Conservation (phyloP, 352 stramenopile species). For the Phytophthora podocarpi region DNA sequence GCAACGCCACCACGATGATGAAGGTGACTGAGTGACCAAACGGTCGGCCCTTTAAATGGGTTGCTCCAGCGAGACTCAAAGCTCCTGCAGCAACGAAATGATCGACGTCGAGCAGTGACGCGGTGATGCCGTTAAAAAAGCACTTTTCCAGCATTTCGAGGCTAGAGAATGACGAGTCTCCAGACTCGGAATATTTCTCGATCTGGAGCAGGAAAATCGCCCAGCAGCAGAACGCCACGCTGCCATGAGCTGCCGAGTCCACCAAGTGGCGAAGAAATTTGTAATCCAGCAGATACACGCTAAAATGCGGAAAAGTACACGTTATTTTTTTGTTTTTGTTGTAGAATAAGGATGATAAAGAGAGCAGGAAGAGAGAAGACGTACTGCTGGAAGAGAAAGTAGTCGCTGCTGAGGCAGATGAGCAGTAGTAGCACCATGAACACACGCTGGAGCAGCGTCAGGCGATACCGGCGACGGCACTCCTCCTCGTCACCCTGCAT, state of each 20-base stretch:
- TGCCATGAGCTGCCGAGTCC: constrained; percentile 64
- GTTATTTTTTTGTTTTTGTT: constrained; percentile 8
- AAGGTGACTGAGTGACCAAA: constrained; percentile 77
- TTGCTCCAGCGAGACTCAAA: constrained; percentile 59
- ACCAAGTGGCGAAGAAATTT: constrained; percentile 60
- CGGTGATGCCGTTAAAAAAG: constrained; percentile 41
- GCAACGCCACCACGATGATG: constrained; percentile 48
- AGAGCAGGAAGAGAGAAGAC: constrained; percentile 7
- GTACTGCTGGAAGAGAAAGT: constrained; percentile 62
- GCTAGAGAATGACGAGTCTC: constrained; percentile 5
- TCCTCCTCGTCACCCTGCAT: constrained; percentile 16
- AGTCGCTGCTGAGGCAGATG: constrained; percentile 58
- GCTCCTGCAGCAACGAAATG: constrained; percentile 74
- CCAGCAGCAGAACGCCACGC: constrained; percentile 62
- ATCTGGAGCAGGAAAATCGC: constrained; percentile 61
- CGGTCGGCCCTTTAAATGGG: constrained; percentile 58
- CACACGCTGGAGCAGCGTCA: constrained; percentile 31
- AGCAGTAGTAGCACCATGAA: constrained; percentile 55
- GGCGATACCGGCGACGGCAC: not conserved
- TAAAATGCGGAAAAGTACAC: constrained; percentile 12
- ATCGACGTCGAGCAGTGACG: constrained; percentile 65
- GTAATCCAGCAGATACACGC: constrained; percentile 34
- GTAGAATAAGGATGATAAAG: not conserved
- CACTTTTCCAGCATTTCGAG: constrained; percentile 45
- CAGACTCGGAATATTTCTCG: constrained; percentile 14